phyloP scores from a whole-genome alignment of 306 rosid species.

The Acmispon strigosus region DNA sequence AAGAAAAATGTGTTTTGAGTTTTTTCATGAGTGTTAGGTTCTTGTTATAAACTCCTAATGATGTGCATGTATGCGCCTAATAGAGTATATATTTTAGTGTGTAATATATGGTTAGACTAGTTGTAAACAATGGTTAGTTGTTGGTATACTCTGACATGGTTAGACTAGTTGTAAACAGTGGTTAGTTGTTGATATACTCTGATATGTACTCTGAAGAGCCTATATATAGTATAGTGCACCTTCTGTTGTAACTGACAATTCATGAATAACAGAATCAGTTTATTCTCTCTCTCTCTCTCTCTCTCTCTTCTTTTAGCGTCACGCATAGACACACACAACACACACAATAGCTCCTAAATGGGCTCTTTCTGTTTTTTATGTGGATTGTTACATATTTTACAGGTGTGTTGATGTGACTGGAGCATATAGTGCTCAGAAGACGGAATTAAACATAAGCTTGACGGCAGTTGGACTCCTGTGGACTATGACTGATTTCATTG shows the following conservation, averaged over 20 bases:
- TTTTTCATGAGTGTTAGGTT: not conserved
- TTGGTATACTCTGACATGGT: too few relatives aligned
- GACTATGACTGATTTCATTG: constrained; percentile 95
- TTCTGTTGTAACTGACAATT: too few relatives aligned
- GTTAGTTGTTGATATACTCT: too few relatives aligned
- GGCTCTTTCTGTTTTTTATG: not conserved
- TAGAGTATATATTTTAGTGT: too few relatives aligned
- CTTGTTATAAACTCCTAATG: not conserved
- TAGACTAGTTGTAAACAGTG: too few relatives aligned
- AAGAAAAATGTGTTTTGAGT: not conserved
- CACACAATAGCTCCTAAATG: not conserved
- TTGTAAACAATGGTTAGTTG: too few relatives aligned
- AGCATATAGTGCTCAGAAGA: constrained; percentile 93
- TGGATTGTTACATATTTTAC: constrained; percentile 33
- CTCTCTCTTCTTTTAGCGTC: too few relatives aligned
- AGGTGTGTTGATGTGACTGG: constrained; percentile 94
- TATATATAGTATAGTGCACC: too few relatives aligned
- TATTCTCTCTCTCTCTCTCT: too few relatives aligned
- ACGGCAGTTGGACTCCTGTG: constrained; percentile 90
- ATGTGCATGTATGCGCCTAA: not conserved
- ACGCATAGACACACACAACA: not conserved
- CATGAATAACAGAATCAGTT: too few relatives aligned
- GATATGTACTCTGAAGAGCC: too few relatives aligned
- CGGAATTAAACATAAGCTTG: constrained; percentile 94
- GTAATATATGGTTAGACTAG: too few relatives aligned